A percentile compares a stretch with the other conserved stretches of the same genome.
These are phyloP conservation scores for Lentinula novae-zelandiae DNA, from an alignment of 1,284 basidiomycete genomes.

Conservation along the genomic window DNA sequence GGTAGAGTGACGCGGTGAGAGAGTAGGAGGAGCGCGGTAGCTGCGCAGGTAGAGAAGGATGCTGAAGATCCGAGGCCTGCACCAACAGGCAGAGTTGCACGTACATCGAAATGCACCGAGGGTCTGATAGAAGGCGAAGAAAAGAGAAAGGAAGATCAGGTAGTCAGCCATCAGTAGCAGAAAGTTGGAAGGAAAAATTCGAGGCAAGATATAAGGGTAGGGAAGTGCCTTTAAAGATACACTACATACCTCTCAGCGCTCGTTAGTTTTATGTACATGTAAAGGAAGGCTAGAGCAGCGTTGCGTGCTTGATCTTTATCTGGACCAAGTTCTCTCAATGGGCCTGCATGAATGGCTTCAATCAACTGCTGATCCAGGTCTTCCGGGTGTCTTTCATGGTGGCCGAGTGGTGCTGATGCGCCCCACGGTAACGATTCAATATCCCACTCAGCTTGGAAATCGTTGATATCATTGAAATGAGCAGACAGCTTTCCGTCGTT, in stretches of 20 bases:
- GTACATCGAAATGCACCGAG: conserved; percentile 77
- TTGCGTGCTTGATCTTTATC: conserved; percentile 52
- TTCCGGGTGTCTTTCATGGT: conserved; percentile 58
- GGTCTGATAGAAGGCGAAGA: conserved; percentile 38
- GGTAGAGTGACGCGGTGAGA: conserved; percentile 59
- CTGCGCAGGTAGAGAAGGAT: conserved; percentile 87
- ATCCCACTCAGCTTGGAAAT: conserved; percentile 81
- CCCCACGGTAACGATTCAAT: conserved; percentile 86
- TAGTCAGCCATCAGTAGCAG: neutral
- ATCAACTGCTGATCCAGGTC: conserved; percentile 69
- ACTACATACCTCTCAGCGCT: conserved; percentile 50
- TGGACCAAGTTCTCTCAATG: conserved; percentile 42
- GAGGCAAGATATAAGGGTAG: neutral
- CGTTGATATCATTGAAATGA: conserved; percentile 76
- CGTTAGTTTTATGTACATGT: conserved; percentile 86
- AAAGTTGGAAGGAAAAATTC: too few species aligned
- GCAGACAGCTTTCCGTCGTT: conserved; percentile 75
- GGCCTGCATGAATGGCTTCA: conserved; percentile 57
- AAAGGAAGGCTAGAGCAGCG: conserved; percentile 85
- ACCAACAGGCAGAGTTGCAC: conserved; percentile 96
- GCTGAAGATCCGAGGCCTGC: conserved; percentile 98
- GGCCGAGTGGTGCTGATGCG: conserved; percentile 50
- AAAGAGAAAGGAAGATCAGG: conserved; percentile 6
- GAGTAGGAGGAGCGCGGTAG: conserved; percentile 78
- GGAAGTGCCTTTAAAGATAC: neutral